These are phyloP conservation scores for Aleurites moluccanus DNA, from an alignment of 441 rosid species.

Conservation along the genomic window DNA sequence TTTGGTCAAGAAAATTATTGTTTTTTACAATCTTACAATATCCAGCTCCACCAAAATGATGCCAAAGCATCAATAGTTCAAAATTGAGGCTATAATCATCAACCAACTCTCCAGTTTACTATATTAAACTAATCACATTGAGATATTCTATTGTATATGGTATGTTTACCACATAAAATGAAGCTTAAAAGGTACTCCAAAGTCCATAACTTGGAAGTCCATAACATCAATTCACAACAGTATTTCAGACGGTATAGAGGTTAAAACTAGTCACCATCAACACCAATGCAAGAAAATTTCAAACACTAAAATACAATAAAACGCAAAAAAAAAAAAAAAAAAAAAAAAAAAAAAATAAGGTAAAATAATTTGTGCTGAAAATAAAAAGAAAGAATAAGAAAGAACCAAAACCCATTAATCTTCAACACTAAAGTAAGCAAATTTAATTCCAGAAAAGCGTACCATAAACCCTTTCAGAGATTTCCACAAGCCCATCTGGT, in stretches of 20 bases:
- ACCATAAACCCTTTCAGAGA: slow-evolving; percentile 90
- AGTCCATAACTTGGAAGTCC: too few species aligned
- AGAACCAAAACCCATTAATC: slow-evolving; percentile 12
- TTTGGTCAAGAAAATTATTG: background rate
- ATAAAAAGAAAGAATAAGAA: background rate
- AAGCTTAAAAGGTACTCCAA: background rate
- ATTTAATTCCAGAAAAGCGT: slow-evolving; percentile 26
- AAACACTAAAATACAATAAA: background rate
- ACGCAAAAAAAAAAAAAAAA: background rate
- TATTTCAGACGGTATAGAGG: background rate
- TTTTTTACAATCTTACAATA: background rate
- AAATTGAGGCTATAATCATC: background rate
- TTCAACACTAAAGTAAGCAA: slow-evolving; percentile 16
- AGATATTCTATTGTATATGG: background rate
- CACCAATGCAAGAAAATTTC: slow-evolving; percentile 2
- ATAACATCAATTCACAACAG: background rate
- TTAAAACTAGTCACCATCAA: background rate
- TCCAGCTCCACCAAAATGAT: background rate
- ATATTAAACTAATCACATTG: background rate
- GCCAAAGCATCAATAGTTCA: background rate
- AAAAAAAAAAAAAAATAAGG: too few species aligned
- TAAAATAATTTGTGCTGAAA: background rate
- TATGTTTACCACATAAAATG: background rate
- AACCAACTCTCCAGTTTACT: background rate
- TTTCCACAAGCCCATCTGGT: slow-evolving; percentile 86